A percentile compares a stretch with the other conserved stretches of the same genome.
These are phyloP conservation scores for Termitomyces sp. DNA, from an alignment of 768 basidiomycete species.

Conservation along the genomic window DNA sequence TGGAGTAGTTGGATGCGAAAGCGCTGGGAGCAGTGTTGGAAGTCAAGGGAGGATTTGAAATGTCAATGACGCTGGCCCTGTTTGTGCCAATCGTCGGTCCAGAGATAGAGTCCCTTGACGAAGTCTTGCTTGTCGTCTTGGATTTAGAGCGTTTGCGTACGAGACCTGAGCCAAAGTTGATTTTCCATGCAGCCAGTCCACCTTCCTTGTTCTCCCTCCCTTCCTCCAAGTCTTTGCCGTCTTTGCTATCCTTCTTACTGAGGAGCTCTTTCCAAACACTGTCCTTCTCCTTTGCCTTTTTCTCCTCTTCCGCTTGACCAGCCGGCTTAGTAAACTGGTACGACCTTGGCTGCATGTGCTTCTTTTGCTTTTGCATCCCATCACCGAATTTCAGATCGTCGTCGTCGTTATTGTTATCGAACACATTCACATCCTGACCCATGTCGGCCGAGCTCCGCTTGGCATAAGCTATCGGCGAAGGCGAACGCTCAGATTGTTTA, in stretches of 20 bases:
- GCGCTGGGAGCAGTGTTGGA: neutral
- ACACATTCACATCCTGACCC: neutral
- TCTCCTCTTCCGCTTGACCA: conserved; percentile 1
- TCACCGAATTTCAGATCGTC: neutral
- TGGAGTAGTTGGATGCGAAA: neutral
- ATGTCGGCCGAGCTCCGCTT: conserved; percentile 16
- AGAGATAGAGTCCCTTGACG: neutral
- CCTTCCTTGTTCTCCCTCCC: conserved; percentile 7
- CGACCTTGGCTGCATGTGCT: conserved; percentile 21
- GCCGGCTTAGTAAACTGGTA: conserved; percentile 20
- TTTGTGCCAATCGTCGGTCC: neutral
- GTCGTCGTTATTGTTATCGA: neutral
- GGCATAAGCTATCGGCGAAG: conserved; percentile 24
- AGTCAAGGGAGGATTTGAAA: neutral
- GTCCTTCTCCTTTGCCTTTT: neutral
- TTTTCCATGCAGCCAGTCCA: neutral
- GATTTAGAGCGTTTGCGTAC: conserved; percentile 7
- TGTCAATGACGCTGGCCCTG: conserved; percentile 17
- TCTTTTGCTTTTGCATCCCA: neutral
- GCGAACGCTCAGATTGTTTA: conserved; percentile 6
- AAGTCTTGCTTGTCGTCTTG: neutral
- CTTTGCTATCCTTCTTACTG: conserved; percentile 4
- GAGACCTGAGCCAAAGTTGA: neutral
- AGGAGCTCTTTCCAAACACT: neutral
- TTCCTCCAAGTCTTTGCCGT: neutral